Conservation (phyloP, 2,329 filamentous ascomycete species). For the Alternaria sp. region DNA sequence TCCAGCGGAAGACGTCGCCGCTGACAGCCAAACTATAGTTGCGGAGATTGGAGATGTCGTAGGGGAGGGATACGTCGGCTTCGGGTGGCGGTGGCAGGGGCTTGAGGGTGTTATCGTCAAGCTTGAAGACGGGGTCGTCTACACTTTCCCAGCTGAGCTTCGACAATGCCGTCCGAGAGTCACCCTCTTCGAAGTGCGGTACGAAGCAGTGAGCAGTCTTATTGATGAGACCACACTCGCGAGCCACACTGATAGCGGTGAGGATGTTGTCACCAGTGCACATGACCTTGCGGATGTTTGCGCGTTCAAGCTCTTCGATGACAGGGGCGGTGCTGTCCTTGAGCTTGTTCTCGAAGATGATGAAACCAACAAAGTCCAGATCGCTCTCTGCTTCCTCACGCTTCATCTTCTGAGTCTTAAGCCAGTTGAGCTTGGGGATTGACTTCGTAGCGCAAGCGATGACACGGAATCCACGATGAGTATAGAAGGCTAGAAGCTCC, state of each 20-base stretch:
- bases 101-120: constrained; percentile 81
- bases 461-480: constrained; percentile 93
- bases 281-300: constrained; percentile 91
- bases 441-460: constrained; percentile 94
- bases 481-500: constrained; percentile 86
- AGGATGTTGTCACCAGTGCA: constrained; percentile 98
- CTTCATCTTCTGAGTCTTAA: constrained; percentile 93
- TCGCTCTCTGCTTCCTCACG: constrained; percentile 82
- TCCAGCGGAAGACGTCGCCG: constrained; percentile 95
- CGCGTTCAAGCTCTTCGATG: constrained; percentile 79
- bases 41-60: constrained; percentile 78
- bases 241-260: constrained; percentile 92
- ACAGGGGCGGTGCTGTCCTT: constrained; percentile 85
- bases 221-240: constrained; percentile 85
- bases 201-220: constrained; percentile 88
- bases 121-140: constrained; percentile 78
- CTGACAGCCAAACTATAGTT: constrained; percentile 90
- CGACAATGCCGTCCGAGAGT: constrained; percentile 74
- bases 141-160: constrained; percentile 90
- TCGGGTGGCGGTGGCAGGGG: constrained; percentile 74
- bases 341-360: constrained; percentile 98
- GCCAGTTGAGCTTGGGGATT: constrained; percentile 86
- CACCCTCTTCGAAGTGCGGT: constrained; percentile 83
- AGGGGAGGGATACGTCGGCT: constrained; percentile 82
- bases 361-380: constrained; percentile 91